Base-by-base conservation (phyloP, 495 filamentous ascomycete genomes). In the Sporormia fimetaria region DNA sequence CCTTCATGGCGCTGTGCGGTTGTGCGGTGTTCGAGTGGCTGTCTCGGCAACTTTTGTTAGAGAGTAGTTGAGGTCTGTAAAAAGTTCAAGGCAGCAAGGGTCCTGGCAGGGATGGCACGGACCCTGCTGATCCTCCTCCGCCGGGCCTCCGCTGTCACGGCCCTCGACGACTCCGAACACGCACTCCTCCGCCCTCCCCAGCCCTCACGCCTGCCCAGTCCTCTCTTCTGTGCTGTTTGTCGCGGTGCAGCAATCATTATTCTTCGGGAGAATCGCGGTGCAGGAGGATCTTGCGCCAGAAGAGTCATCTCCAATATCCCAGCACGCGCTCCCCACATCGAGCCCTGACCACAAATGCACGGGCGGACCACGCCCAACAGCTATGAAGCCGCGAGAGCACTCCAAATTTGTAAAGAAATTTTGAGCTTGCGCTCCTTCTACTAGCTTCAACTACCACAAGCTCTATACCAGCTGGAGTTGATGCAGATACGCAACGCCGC, bases 1-100 rank as follows among this genome's bases (percentile, higher is more conserved):
- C 70, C 69, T 87, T 88, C 87, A 94, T 94, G 23, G 39, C 17
- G 42, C 23, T 32, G 40, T 35, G 38, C 11, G 30, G 37, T 5
- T 40, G 14, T 28, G n/a, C 20, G n/a, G 6, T 8, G 37, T 14
- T 40, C 24, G 23, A 16, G 37, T 7, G 21, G 6, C 39, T 32
- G 27, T n/a, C n/a, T n/a, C n/a, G n/a, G n/a, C n/a, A n/a, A n/a
- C 25, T 27, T n/a, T 27, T n/a, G 25, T 27, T 27, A 34, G 17
- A 18, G 15, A 34, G 31, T 14, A 18, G 16, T 34, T 15, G 12
- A 29, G 31, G 16, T 38, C 31, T 40, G 15, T 17, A 8, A 38
- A 38, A 38, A 38, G 35, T 38, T 38, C 7, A 33, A 15, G 30
- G 30, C 30, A n/a, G 30, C 6, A 6, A 15, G 6, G 6, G 6